Evolutionary conservation across 2,329 filamentous ascomycete genomes (phyloP), one percentile per base, ranked within the genome.

Genomic region (Diaporthe citri): DNA sequence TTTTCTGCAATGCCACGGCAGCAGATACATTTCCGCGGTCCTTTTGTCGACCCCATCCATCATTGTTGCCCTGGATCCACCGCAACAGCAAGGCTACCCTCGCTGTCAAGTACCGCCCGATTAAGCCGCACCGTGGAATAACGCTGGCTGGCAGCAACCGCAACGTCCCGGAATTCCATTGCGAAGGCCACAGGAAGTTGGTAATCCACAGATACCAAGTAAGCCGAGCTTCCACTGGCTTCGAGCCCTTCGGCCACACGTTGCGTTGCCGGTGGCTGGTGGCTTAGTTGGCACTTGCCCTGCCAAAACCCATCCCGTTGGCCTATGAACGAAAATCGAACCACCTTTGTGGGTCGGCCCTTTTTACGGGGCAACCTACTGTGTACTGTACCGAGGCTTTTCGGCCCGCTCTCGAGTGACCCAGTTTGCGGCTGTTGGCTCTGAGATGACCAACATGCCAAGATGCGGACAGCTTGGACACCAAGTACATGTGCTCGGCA

Each of bases 321-420:
- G 71, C 25, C 59, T 36, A 52, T 6, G 48, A 64, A 72, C 71
- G 57, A 64, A 9, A 34, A 64, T 55, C 46, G 57, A 60, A 64
- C 57, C 70, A 64, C 57, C 71, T 36, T 13, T 55, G 71, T 72
- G 57, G 57, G 71, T 55, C 71, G 34, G 43, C 25, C 41, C 46
- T 64, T 55, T 52, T 64, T 62, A 46, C 73, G 69, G 62, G 46
- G 60, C 55, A 66, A 22, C 34, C 48, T 72, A 31, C 41, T 46
- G 60, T 64, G 28, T 22, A 48, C 60, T 59, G n/a, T 71, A 71
- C 69, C 72, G 73, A 75, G 75, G 69, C 55, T 66, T 59, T 57
- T 75, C 75, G 75, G 73, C 73, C 73, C 75, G 75, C 75, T 70
- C 55, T 73, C 39, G 69, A 73, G 48, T 55, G 48, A 55, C 34